Evolutionary conservation across 331 rosid species (phyloP).

Genomic region (Ulmus americana): DNA sequence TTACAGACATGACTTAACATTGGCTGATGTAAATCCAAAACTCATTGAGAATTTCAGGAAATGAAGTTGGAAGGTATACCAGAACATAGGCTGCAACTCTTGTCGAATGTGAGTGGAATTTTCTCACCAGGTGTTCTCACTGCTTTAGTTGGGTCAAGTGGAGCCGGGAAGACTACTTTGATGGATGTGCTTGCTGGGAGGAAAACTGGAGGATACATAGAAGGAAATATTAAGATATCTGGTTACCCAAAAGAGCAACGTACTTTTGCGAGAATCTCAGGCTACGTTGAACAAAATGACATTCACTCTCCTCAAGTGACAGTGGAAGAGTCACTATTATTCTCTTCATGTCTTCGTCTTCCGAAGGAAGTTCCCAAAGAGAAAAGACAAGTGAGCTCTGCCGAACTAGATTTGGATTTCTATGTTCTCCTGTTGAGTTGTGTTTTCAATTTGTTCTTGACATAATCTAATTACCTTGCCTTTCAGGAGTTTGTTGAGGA

Average conservation of each 20-base stretch:
- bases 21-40: neutral
- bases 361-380: slow-evolving; percentile 57
- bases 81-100: slow-evolving; percentile 58
- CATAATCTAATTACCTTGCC: slow-evolving; percentile 12
- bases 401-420: neutral
- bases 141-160: slow-evolving; percentile 84
- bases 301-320: slow-evolving; percentile 94
- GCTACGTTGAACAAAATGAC: slow-evolving; percentile 90
- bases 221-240: slow-evolving; percentile 71
- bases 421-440: neutral
- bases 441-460: slow-evolving; percentile 9
- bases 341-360: slow-evolving; percentile 80
- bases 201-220: slow-evolving; percentile 84
- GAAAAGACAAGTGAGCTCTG: slow-evolving; percentile 45
- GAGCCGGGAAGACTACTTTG: slow-evolving; percentile 91
- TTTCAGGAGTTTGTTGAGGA: slow-evolving; percentile 74
- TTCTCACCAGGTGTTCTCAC: slow-evolving; percentile 84
- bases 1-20: slow-evolving; percentile 7
- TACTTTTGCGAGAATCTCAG: slow-evolving; percentile 75
- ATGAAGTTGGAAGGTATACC: slow-evolving; percentile 54
- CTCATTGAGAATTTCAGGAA: slow-evolving; percentile 32
- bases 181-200: slow-evolving; percentile 97
- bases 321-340: slow-evolving; percentile 73
- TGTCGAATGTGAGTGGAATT: slow-evolving; percentile 75
- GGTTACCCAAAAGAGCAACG: slow-evolving; percentile 74